Evolutionary conservation across 1,139 yeast species (phyloP).

Genomic region (Meyerozyma guilliermondii): DNA sequence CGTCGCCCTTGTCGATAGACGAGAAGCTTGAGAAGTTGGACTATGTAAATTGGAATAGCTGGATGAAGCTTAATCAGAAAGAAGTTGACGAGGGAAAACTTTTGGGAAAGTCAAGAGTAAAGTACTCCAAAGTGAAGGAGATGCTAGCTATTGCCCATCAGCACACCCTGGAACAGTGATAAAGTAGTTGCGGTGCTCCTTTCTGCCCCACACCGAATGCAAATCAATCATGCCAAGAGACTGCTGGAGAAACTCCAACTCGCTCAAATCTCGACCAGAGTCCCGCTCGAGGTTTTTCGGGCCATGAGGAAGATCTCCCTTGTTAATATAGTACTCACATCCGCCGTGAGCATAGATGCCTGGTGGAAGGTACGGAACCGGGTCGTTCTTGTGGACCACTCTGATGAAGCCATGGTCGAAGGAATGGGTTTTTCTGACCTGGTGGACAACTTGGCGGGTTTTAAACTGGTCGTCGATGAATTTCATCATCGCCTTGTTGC

Average conservation of each 20-base stretch:
- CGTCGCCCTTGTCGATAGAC: conserved; percentile 13
- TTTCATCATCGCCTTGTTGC: conserved; percentile 44
- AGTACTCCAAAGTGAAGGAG: conserved; percentile 43
- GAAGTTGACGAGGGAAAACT: conserved; percentile 49
- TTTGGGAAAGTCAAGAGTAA: conserved; percentile 52
- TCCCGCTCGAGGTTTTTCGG: conserved; percentile 25
- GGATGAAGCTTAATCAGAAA: conserved; percentile 54
- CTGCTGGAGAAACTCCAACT: neutral
- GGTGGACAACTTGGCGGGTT: conserved; percentile 19
- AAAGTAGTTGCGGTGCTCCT: neutral
- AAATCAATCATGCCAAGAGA: neutral
- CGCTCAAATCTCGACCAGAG: neutral
- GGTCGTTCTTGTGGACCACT: conserved; percentile 52
- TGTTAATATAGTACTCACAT: conserved; percentile 41
- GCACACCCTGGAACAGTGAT: neutral
- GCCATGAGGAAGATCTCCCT: conserved; percentile 41
- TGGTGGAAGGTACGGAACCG: conserved; percentile 58
- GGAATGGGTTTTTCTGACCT: conserved; percentile 9
- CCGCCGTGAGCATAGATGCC: conserved; percentile 45
- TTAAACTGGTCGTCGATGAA: conserved; percentile 50
- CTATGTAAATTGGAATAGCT: conserved; percentile 61
- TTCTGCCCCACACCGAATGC: neutral
- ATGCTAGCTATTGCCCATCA: conserved; percentile 38
- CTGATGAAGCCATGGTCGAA: conserved; percentile 37
- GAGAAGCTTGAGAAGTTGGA: conserved; percentile 18